Base-by-base conservation (phyloP, 1,284 basidiomycete genomes). In the Ustilago hordei region DNA sequence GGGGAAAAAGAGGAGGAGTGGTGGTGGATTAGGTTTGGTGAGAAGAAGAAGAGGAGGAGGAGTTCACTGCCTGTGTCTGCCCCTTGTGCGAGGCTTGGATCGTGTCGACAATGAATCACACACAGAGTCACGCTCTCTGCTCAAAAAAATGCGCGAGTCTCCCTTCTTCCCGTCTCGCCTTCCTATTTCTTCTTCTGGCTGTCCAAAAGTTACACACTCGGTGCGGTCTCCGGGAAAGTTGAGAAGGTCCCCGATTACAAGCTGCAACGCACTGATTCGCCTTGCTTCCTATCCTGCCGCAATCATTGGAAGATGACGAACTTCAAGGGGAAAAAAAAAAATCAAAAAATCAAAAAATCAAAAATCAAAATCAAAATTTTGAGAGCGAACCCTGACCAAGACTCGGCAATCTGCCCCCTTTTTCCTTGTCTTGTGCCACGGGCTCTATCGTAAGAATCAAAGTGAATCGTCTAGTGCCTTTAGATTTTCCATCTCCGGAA, bases 351-450 rank as follows among this genome's bases (percentile, higher is more conserved):
- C 19, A 19, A 19, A 28, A 28, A 17, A 8, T 19, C n/a, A 15
- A 45, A 45, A 45, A 45, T 45, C n/a, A 15, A 11, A 17, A 41
- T 17, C 13, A 15, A 17, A 15, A 17, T 15, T 0, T 15, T 15
- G 39, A 15, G 59, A 70, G 62, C 68, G 68, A 70, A 70, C 55
- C 69, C 63, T 70, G 62, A 64, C 62, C 62, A 58, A 64, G 35
- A 56, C 43, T 65, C 58, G 62, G 67, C 67, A 69, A 57, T 60
- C 61, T 64, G 65, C 28, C 48, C 28, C 31, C 9, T 17, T 15
- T 45, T 17, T 45, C 41, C 15, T 11, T 45, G 13, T 45, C 39
- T 38, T 38, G 60, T 48, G 56, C 60, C 48, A 63, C 60, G 60
- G 66, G 56, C 52, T 57, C 65, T 41, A 68, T 31, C 9, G 45